Conservation (phyloP, 2,329 filamentous ascomycete genomes). For the Byssothecium circinans region DNA sequence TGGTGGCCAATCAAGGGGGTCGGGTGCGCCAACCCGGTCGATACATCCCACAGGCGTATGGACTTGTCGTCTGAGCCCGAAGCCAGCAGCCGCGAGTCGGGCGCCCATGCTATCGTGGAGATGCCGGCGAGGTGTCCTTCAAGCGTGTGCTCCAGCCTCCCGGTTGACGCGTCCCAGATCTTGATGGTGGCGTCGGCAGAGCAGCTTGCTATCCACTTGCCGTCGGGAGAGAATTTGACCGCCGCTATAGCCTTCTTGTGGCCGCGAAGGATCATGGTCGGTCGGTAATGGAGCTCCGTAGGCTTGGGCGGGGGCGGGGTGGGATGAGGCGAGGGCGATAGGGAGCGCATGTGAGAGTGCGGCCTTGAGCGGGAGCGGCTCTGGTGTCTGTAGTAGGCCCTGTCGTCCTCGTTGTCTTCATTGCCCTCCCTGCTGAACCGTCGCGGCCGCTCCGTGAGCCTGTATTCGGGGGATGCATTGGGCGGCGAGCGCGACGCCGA, state of each 20-base stretch:
- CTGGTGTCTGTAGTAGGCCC: slow-evolving; percentile 28
- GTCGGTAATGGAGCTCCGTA: slow-evolving; percentile 65
- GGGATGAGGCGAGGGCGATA: too few species aligned
- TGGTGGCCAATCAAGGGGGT: slow-evolving; percentile 79
- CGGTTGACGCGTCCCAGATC: slow-evolving; percentile 82
- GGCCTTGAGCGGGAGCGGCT: slow-evolving; percentile 16
- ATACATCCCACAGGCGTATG: slow-evolving; percentile 85
- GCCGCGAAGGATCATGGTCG: slow-evolving; percentile 71
- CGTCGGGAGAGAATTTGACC: slow-evolving; percentile 89
- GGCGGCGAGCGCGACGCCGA: slow-evolving; percentile 36
- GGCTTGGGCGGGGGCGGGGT: slow-evolving; percentile 54
- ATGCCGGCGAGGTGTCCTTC: slow-evolving; percentile 93
- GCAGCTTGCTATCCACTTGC: slow-evolving; percentile 83
- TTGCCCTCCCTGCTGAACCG: slow-evolving; percentile 37
- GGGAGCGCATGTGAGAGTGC: too few species aligned
- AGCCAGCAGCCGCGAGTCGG: slow-evolving; percentile 82
- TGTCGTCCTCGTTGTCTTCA: slow-evolving; percentile 26
- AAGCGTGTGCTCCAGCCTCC: slow-evolving; percentile 80
- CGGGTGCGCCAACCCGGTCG: slow-evolving; percentile 61
- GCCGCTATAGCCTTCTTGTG: slow-evolving; percentile 80
- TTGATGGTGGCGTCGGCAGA: slow-evolving; percentile 87
- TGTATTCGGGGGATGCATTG: slow-evolving; percentile 30
- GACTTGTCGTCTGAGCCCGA: slow-evolving; percentile 95
- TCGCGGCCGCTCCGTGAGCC: slow-evolving; percentile 39
- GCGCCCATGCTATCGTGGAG: slow-evolving; percentile 90